Evolutionary conservation across 345 rosid species (phyloP), one percentile per base, ranked within the genome.

Genomic region (Cardamine resedifolia): DNA sequence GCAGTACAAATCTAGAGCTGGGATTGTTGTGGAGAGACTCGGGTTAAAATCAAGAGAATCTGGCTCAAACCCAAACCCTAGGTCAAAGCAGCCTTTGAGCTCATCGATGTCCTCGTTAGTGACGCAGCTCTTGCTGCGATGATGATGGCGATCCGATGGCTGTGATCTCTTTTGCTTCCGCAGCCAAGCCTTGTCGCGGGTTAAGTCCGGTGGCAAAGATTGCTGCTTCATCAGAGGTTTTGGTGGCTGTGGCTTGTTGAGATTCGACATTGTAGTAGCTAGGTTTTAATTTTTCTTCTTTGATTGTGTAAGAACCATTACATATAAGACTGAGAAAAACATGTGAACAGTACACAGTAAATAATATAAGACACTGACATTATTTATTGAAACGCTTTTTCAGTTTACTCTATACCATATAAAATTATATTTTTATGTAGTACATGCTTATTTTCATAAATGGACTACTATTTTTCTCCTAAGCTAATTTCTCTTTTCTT

Each of bases 71-170:
- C 92, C 87, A 76, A 90, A 93, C 5, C 98, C 97, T 4, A 91
- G 78, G 56, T 94, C 98, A 28, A 94, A 80, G 28, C 88, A 88
- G 1, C 86, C 98, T 72, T 69, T 89, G 18, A 94, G 88, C 75
- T 94, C 98, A 47, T 85, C 86, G 28, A 94, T 45, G 58, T 93
- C 98, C 10, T 86, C 97, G 74, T 89, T 84, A 3, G 90, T 87
- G 9, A 90, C 78, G 79, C 86, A 58, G 44, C 63, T 87, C 77
- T 66, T 77, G 65, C 74, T 64, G 0, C 83, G 78, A 26, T 68
- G 74, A 43, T 30, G 28, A n/a, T n/a, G n/a, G 12, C 9, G 33
- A 30, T 18, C 20, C 1, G 4, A 23, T 33, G 68, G 14, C 18
- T 34, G n/a, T 28, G n/a, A n/a, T n/a, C 59, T 82, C 23, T 73